Conservation (phyloP, 441 rosid genomes). For the Eutrema salsugineum region DNA sequence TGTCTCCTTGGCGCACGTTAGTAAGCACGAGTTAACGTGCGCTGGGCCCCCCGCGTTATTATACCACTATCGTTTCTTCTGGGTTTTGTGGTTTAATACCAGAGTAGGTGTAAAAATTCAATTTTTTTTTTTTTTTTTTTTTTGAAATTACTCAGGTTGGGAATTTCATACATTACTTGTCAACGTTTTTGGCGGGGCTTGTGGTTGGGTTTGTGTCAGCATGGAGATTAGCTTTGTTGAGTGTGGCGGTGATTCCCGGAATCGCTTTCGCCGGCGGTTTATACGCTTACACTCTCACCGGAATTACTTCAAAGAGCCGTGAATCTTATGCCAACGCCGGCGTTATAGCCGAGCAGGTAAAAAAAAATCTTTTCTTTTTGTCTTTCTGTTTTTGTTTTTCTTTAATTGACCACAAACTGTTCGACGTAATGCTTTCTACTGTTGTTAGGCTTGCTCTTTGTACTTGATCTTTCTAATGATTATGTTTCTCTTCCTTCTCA, state of each 20-base stretch:
- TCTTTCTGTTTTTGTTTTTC: no score
- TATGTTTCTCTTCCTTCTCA: constrained; percentile 7
- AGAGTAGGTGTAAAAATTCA: neutral
- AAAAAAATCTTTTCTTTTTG: neutral
- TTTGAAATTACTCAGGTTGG: constrained; percentile 60
- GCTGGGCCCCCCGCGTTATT: constrained; percentile 3
- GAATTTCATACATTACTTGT: constrained; percentile 89
- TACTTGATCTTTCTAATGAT: constrained; percentile 28
- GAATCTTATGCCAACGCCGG: constrained; percentile 98
- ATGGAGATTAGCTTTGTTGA: constrained; percentile 91
- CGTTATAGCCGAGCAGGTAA: constrained; percentile 96
- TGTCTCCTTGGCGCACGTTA: constrained; percentile 34
- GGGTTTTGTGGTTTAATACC: neutral
- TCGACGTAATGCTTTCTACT: constrained; percentile 19
- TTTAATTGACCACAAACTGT: constrained; percentile 24
- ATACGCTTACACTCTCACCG: constrained; percentile 95
- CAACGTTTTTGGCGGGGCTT: constrained; percentile 95
- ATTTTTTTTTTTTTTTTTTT: neutral
- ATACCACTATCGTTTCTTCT: neutral
- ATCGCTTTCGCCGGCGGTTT: constrained; percentile 99
- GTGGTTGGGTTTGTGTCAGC: constrained; percentile 99
- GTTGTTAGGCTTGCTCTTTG: constrained; percentile 33
- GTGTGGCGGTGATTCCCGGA: constrained; percentile 97
- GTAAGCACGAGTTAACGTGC: constrained; percentile 38
- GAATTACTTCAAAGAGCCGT: constrained; percentile 96